Percentiles rank a stretch among this genome's conserved stretches.
Evolutionary conservation across 2,329 filamentous ascomycete genomes (phyloP).

Genomic region (Colletotrichum sp.): DNA sequence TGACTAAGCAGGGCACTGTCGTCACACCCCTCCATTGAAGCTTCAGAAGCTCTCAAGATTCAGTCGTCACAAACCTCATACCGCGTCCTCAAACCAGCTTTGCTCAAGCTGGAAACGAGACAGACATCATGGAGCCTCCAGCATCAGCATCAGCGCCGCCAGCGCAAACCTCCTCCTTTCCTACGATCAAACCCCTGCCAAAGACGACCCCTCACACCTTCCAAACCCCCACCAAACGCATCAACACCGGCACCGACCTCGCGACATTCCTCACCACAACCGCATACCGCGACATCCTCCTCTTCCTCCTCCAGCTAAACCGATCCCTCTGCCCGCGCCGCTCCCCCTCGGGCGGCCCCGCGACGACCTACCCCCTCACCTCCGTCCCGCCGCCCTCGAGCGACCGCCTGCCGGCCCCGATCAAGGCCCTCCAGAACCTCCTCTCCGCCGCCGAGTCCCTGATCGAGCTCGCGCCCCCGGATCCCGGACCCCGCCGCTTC

Average conservation of each 20-base stretch:
- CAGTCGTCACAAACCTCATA: not conserved
- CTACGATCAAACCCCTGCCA: slow-evolving; percentile 53
- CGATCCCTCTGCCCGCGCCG: slow-evolving; percentile 80
- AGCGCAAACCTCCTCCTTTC: not conserved
- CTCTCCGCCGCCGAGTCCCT: slow-evolving; percentile 69
- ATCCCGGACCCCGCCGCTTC: slow-evolving; percentile 85
- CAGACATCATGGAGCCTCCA: not conserved
- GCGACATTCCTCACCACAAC: slow-evolving; percentile 77
- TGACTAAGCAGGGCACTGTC: not conserved
- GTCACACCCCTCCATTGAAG: not conserved
- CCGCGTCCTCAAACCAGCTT: not conserved
- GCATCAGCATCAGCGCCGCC: not conserved
- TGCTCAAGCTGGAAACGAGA: not conserved
- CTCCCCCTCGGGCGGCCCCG: slow-evolving; percentile 37
- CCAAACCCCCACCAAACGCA: slow-evolving; percentile 74
- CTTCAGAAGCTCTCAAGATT: not conserved
- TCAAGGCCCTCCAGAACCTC: slow-evolving; percentile 70
- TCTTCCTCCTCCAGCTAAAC: slow-evolving; percentile 90
- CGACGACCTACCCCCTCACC: slow-evolving; percentile 47
- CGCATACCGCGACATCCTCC: slow-evolving; percentile 86
- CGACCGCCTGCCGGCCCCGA: slow-evolving; percentile 50
- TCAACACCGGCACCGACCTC: slow-evolving; percentile 86
- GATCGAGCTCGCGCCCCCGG: slow-evolving; percentile 81
- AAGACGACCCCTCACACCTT: slow-evolving; percentile 60
- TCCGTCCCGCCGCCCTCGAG: slow-evolving; percentile 44